A percentile compares a stretch with the other conserved stretches of the same genome.
These are phyloP conservation scores for Casaregolazyma lundiana DNA, from an alignment of 1,139 yeast species.

Conservation along the genomic window DNA sequence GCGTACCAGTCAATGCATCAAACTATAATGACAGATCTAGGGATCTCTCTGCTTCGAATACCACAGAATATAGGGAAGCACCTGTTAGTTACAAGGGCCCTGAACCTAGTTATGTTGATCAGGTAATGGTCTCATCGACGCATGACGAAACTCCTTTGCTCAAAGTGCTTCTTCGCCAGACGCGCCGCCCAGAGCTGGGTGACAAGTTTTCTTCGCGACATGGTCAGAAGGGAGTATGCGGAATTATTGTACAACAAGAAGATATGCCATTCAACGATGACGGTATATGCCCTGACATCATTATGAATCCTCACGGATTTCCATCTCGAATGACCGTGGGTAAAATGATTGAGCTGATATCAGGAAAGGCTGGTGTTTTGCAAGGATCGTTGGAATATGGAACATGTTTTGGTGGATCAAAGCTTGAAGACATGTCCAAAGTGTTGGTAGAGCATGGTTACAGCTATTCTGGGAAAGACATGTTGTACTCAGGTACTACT, in stretches of 20 bases:
- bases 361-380: constrained; percentile 96
- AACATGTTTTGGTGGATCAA: constrained; percentile 96
- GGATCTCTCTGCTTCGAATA: constrained; percentile 15
- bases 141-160: constrained; percentile 93
- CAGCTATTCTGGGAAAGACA: constrained; percentile 93
- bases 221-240: constrained; percentile 99
- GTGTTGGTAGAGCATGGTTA: constrained; percentile 88
- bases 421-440: constrained; percentile 92
- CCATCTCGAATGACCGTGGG: constrained; percentile 99
- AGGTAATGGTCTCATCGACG: constrained; percentile 94
- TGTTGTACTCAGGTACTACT: constrained; percentile 96
- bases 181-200: constrained; percentile 96
- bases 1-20: constrained; percentile 76
- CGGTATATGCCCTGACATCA: constrained; percentile 89
- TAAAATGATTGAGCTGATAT: constrained; percentile 91
- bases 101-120: constrained; percentile 91
- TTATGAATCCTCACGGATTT: constrained; percentile 99
- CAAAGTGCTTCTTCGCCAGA: constrained; percentile 87
- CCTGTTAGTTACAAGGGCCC: constrained; percentile 93
- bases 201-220: constrained; percentile 96
- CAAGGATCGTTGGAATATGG: constrained; percentile 92
- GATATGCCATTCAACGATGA: constrained; percentile 92
- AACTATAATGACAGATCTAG: constrained; percentile 12
- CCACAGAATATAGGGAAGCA: constrained; percentile 70
- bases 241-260: constrained; percentile 93